These are phyloP conservation scores for Blastocystis sp. DNA, from an alignment of 352 stramenopile genomes.

Conservation along the genomic window DNA sequence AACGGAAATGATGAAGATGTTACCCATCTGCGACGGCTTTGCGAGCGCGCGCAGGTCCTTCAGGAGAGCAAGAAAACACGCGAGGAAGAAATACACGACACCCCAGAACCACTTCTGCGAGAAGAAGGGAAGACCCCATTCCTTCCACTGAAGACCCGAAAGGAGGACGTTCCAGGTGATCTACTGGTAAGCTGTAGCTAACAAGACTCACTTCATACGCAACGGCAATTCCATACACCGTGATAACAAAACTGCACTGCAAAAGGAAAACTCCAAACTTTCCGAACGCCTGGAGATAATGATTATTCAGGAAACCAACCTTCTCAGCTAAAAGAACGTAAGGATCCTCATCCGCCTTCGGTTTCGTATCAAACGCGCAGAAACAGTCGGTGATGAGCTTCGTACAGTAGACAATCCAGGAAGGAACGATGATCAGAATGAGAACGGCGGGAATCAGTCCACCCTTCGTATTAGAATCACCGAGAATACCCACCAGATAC, in stretches of 20 bases:
- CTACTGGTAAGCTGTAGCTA: not conserved
- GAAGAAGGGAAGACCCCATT: not conserved
- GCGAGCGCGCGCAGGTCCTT: conserved; percentile 6
- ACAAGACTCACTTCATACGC: conserved; percentile 38
- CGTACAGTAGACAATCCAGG: conserved; percentile 50
- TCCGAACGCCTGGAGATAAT: conserved; percentile 5
- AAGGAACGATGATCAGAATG: conserved; percentile 53
- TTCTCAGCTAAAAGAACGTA: conserved; percentile 51
- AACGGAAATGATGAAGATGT: conserved; percentile 49
- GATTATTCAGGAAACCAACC: not conserved
- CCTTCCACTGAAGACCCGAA: conserved; percentile 16
- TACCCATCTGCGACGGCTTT: conserved; percentile 20
- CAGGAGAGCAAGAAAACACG: conserved; percentile 4
- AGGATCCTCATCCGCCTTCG: conserved; percentile 36
- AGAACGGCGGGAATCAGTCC: conserved; percentile 41
- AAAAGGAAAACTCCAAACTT: conserved; percentile 44
- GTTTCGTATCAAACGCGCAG: conserved; percentile 47
- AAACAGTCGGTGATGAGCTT: conserved; percentile 42
- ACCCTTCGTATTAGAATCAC: not conserved
- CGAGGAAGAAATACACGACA: conserved; percentile 34
- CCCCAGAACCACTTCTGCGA: conserved; percentile 42
- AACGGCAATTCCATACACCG: conserved; percentile 50
- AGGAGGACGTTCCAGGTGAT: conserved; percentile 45
- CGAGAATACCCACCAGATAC: not conserved
- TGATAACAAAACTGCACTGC: conserved; percentile 56